phyloP scores from a whole-genome alignment of 768 basidiomycete genomes.

The Termitomyces heimii region DNA sequence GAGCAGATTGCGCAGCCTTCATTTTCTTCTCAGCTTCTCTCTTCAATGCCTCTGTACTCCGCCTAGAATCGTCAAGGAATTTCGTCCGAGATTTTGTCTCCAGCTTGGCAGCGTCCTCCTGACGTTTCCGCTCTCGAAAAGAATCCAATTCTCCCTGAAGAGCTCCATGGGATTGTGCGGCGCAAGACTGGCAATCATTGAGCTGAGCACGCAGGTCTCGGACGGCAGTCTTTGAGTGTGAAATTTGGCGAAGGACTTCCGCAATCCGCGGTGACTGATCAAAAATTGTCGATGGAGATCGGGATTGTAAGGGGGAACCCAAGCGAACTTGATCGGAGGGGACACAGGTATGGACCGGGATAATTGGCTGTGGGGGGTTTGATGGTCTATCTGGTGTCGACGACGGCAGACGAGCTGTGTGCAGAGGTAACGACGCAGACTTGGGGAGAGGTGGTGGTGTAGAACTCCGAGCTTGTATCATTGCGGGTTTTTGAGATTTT shows the following conservation, averaged over 20 bases:
- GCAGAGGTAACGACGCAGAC: conserved; percentile 73
- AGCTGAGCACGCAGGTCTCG: conserved; percentile 68
- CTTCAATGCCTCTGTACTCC: conserved; percentile 72
- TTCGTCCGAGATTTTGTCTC: conserved; percentile 86
- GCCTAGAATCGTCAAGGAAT: conserved; percentile 78
- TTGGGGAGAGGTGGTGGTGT: conserved; percentile 83
- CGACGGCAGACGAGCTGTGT: conserved; percentile 44
- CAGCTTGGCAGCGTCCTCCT: conserved; percentile 72
- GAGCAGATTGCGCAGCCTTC: conserved; percentile 56
- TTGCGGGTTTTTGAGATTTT: conserved; percentile 34
- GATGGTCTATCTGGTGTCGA: conserved; percentile 24
- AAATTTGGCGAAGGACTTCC: conserved; percentile 73
- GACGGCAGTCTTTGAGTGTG: conserved; percentile 52
- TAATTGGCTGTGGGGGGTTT: conserved; percentile 19
- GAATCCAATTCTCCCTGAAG: conserved; percentile 73
- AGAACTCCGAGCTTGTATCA: conserved; percentile 48
- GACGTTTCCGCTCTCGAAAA: conserved; percentile 67
- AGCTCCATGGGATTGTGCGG: conserved; percentile 52
- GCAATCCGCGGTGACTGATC: conserved; percentile 68
- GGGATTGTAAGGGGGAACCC: conserved; percentile 25
- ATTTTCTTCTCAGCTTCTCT: conserved; percentile 88
- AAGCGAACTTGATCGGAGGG: conserved; percentile 23
- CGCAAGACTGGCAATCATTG: conserved; percentile 47
- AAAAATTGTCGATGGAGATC: conserved; percentile 37
- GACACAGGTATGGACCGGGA: conserved; percentile 21